Percentiles rank a stretch among this genome's conserved stretches.
phyloP scores from a whole-genome alignment of 768 basidiomycete species.

The Russula emetica region DNA sequence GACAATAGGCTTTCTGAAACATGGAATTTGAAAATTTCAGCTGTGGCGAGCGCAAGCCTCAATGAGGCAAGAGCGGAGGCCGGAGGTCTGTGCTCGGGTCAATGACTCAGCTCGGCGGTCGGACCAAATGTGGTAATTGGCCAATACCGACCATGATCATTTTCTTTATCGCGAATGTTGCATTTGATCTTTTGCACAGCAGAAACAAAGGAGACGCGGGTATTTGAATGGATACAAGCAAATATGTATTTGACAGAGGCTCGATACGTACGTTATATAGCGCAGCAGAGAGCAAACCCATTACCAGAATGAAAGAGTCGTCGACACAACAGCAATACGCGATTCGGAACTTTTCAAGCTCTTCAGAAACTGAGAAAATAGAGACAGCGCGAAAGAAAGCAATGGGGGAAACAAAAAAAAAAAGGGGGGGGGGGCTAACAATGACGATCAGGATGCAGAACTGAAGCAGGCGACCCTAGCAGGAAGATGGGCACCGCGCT shows the following conservation, averaged over 20 bases:
- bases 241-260: too few relatives aligned
- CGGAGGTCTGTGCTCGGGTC: too few relatives aligned
- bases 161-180: neutral
- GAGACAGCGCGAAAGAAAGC: neutral
- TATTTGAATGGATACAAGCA: neutral
- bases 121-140: neutral
- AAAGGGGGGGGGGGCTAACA: neutral
- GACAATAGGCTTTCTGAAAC: constrained; percentile 8
- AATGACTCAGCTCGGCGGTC: too few relatives aligned
- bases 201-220: constrained; percentile 2
- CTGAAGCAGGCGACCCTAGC: neutral
- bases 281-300: constrained; percentile 1
- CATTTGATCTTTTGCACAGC: neutral
- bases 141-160: too few relatives aligned
- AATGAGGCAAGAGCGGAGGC: too few relatives aligned
- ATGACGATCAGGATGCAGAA: constrained; percentile 1
- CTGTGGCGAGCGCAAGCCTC: neutral
- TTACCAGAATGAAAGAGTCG: neutral
- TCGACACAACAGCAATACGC: neutral
- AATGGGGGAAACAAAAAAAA: neutral
- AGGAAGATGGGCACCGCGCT: constrained; percentile 1
- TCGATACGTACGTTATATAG: neutral
- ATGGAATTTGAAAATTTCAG: neutral
- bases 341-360: neutral
- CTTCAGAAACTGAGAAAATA: constrained; percentile 1